Evolutionary conservation across 1,139 yeast genomes (phyloP), one percentile per base, ranked within the genome.

Genomic region (Taiozyma sp.): DNA sequence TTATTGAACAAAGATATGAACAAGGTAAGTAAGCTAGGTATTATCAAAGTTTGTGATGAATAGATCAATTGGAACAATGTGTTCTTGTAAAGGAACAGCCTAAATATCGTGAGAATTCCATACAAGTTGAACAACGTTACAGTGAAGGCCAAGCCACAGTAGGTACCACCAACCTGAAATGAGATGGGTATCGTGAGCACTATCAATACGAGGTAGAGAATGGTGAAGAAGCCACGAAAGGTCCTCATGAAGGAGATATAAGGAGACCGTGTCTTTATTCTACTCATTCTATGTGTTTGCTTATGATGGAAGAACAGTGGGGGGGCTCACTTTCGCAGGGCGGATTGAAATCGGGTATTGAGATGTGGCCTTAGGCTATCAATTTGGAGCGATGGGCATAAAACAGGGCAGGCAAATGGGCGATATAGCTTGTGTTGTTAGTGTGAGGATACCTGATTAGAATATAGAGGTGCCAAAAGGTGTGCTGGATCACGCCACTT

Each of bases 141-240:
- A 2, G 97, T 87, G 65, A 84, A 93, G 19, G 96, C 82, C 58
- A 93, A 72, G 0, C 99, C 99, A 69, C 98, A 92, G 51, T 82
- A 78, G 32, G 85, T 78, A 1, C 98, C 98, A 16, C 98, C 98
- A 36, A 90, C 86, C 65, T 92, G 97, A 69, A 93, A 93, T n/a
- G 97, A 90, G 56, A 93, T 76, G 7, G 98, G 98, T 19, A 93
- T 86, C 2, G 97, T 87, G 39, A 92, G 75, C 45, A 93, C 80
- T 24, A 90, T 82, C 48, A 90, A 78, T 16, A 81, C 70, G 51
- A 90, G 74, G 65, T 86, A 85, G 41, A 82, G 66, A 4, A 83
- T 69, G 2, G 88, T 81, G 52, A 83, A 72, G 27, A 79, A 45
- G 14, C 58, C 59, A 28, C 64, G 59, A 9, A 61, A 44, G 24